Evolutionary conservation across 768 basidiomycete species (phyloP), one percentile per base, ranked within the genome.

Genomic region (Boletus speciosus): DNA sequence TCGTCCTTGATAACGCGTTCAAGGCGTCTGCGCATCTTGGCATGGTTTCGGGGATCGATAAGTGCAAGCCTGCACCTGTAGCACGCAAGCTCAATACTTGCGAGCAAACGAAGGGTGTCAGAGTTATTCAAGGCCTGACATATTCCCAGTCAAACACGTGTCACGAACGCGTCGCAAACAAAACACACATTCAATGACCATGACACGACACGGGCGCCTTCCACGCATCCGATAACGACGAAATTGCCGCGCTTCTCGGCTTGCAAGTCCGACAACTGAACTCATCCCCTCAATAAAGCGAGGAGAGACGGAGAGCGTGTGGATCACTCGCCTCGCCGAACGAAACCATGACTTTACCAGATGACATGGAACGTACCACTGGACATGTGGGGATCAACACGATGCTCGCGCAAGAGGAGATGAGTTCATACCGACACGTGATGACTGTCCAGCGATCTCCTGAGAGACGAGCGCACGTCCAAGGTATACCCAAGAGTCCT

Each of bases 241-340:
- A 93, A 93, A 67, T 91, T 92, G 49, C 90, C 90, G 58, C 90
- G 81, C 71, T 88, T 89, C 71, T 93, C 90, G 16, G 89, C 90
- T 73, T 91, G 88, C 36, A 92, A 71, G 66, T 91, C 85, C 53
- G 81, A 82, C 23, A 75, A 65, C 86, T 88, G 52, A 21, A 35
- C 42, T 7, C 47, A 29, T 53, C 31, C 36, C 42, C n/a, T 44
- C 52, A 43, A 39, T 43, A 48, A 46, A 47, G 21, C 14, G 14
- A 48, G 46, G 21, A 21, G 25, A 39, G 44, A 25, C 25, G 27
- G 3, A 37, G 23, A 10, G 27, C 6, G 12, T 25, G 31, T 16
- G 31, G 44, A 25, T 70, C 16, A 54, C 80, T 57, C 50, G 85
- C 88, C 76, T 90, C 89, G 66, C 77, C 77, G 60, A 92, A 92